Base-by-base conservation (phyloP, 129 eudicot species). In the Artemisia tridentata region DNA sequence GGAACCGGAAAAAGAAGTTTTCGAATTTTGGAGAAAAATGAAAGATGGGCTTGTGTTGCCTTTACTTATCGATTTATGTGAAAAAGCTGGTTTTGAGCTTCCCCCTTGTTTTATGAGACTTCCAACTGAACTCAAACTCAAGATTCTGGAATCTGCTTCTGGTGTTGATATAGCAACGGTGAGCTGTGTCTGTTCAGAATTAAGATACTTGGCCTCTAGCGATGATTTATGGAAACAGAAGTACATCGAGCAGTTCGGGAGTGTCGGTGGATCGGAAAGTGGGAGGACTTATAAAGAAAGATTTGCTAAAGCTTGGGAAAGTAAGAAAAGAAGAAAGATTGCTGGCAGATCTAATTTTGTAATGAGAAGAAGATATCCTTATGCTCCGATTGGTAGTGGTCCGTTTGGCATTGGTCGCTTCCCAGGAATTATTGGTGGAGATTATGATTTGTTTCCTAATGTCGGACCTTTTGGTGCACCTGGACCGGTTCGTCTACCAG, bases 21-120 rank as follows among this genome's bases (percentile, higher is more conserved):
- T 89, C 49, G 78, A 76, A 49, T 92, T 89, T 70, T 89, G 96
- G 96, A 86, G 73, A 63, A 79, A 63, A 62, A 80, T 84, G 17
- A 91, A 91, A 80, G 98, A 88, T 67, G 78, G 64, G 64, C 75
- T 91, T n/a, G 90, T 88, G 4, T 68, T 88, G 65, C 98, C 95
- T 0, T 68, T 91, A 31, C 63, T 88, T 64, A 88, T 85, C 5
- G 98, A 88, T 76, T 56, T 88, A 20, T 84, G 96, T 50, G 98
- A 88, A 27, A 83, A 79, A 51, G 56, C 76, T 19, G 83, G 91
- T 49, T 69, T 91, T 79, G 82, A 27, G 17, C 87, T 82, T 65
- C 97, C 96, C 5, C 83, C 88, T 3, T 88, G 90, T 63, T 88
- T 91, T 20, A 82, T 77, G 86, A 82, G 71, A 15, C 86, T 91